phyloP scores from a whole-genome alignment of 2,329 filamentous ascomycete genomes.

The Pseudogymnoascus sp. region DNA sequence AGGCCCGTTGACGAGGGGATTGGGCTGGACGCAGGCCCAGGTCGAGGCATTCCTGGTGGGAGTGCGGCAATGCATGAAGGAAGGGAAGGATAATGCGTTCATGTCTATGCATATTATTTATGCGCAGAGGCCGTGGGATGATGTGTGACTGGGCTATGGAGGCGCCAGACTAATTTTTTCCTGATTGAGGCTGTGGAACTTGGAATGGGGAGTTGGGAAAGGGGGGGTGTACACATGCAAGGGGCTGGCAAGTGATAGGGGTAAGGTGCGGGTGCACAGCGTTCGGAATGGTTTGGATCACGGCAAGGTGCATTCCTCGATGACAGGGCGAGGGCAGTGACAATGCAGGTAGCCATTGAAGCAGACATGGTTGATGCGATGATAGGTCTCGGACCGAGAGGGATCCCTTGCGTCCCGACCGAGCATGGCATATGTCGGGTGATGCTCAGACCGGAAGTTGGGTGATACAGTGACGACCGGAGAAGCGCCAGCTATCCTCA shows the following conservation, averaged over 20 bases:
- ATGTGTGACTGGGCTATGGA: not conserved
- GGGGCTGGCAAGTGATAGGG: not conserved
- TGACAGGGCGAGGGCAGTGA: not conserved
- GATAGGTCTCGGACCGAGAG: not conserved
- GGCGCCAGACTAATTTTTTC: not conserved
- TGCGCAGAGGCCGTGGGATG: conserved; percentile 12
- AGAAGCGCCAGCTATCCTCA: not conserved
- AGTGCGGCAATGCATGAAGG: conserved; percentile 40
- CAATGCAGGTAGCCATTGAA: not conserved
- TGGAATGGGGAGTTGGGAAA: not conserved
- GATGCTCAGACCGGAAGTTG: not conserved
- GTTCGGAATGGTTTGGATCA: not conserved
- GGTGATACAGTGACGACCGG: not conserved
- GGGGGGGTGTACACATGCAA: not conserved
- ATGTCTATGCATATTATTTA: conserved; percentile 12
- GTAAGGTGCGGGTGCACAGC: not conserved
- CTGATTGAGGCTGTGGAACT: not conserved
- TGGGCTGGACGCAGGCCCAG: conserved; percentile 40
- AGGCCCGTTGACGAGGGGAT: conserved; percentile 41
- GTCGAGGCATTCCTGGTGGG: conserved; percentile 41
- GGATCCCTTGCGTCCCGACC: not conserved
- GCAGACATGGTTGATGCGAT: not conserved
- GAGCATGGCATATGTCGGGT: not conserved
- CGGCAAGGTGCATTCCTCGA: not conserved
- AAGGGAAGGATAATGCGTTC: conserved; percentile 19